These are phyloP conservation scores for Xylariaceae sp. DNA, from an alignment of 2,329 filamentous ascomycete genomes.

Conservation along the genomic window DNA sequence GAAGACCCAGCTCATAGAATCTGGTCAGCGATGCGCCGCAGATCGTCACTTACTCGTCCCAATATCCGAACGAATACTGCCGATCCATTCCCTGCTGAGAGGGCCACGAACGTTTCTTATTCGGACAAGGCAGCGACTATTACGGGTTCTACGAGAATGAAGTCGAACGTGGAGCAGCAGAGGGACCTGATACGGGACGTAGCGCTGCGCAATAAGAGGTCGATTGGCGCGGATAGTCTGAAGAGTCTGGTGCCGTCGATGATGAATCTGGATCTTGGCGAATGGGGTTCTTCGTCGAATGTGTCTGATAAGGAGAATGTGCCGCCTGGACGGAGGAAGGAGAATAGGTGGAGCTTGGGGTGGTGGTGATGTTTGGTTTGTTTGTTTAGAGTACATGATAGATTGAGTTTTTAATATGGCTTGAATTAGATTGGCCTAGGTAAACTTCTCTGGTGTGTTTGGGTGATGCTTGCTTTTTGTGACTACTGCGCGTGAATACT, in stretches of 20 bases:
- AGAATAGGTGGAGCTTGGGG: constrained; percentile 28
- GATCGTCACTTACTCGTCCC: constrained; percentile 19
- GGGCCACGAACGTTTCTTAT: background rate
- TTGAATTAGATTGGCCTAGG: background rate
- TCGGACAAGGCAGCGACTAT: background rate
- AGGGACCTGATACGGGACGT: constrained; percentile 25
- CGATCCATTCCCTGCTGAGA: constrained; percentile 12
- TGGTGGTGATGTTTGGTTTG: constrained; percentile 26
- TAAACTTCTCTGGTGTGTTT: background rate
- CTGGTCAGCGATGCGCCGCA: constrained; percentile 31
- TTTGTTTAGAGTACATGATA: background rate
- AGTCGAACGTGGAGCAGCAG: constrained; percentile 20
- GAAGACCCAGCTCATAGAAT: constrained; percentile 28
- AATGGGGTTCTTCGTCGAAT: constrained; percentile 6
- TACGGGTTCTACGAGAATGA: constrained; percentile 6
- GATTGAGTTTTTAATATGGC: background rate
- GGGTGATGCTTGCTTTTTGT: background rate
- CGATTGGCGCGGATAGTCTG: constrained; percentile 29
- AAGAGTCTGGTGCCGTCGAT: constrained; percentile 31
- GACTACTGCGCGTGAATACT: background rate
- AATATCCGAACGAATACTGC: constrained; percentile 18
- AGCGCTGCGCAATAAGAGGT: constrained; percentile 28
- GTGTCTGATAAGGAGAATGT: constrained; percentile 16
- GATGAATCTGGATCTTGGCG: constrained; percentile 17
- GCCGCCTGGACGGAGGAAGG: constrained; percentile 17